A percentile compares a stretch with the other conserved stretches of the same genome.
These are phyloP conservation scores for Chlorella sp. DNA, from an alignment of 139 green algal species.

Conservation along the genomic window DNA sequence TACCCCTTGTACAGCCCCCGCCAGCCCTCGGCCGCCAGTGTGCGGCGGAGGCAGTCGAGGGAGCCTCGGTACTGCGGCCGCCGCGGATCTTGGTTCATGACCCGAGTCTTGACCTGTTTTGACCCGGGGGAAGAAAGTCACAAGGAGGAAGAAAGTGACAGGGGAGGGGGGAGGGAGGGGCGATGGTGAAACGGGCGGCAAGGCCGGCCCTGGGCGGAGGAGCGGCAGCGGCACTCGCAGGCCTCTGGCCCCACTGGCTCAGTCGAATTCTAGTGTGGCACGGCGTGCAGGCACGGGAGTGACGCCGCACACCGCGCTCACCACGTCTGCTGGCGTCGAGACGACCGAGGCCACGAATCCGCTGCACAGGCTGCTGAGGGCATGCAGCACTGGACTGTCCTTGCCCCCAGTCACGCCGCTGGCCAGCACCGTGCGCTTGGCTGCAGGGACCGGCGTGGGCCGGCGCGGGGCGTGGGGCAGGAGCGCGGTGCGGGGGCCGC, in stretches of 20 bases:
- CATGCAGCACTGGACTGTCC: slow-evolving; percentile 57
- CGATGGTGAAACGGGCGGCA: background rate
- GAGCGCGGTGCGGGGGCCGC: background rate
- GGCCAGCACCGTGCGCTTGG: slow-evolving; percentile 45
- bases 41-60: slow-evolving; percentile 64
- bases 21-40: no score
- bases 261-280: background rate
- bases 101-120: slow-evolving; percentile 79
- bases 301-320: no score
- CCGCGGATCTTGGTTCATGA: slow-evolving; percentile 64
- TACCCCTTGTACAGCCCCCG: no score
- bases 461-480: background rate
- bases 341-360: slow-evolving; percentile 45
- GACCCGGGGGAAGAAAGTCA: no score
- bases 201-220: background rate
- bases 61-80: slow-evolving; percentile 35
- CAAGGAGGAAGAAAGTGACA: slow-evolving; percentile 59
- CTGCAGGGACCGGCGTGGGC: background rate
- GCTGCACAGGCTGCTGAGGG: slow-evolving; percentile 37
- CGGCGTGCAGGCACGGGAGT: background rate
- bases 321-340: slow-evolving; percentile 12
- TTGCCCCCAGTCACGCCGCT: slow-evolving; percentile 32
- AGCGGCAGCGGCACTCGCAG: background rate
- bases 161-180: background rate
- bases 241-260: background rate